phyloP scores from a whole-genome alignment of 1,139 yeast genomes.

The Hyphopichia wangnamkhiaoensis region DNA sequence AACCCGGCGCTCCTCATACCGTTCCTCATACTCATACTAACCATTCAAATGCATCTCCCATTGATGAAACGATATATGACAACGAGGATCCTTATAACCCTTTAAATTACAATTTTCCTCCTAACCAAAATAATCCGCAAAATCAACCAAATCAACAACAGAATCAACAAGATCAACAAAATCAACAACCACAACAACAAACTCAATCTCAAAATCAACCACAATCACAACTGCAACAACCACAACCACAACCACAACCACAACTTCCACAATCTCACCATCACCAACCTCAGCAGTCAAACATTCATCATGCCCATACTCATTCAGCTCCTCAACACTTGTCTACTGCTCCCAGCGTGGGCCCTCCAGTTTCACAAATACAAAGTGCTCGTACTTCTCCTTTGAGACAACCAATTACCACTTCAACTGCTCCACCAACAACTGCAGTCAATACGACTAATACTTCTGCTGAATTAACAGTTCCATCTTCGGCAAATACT shows the following conservation, averaged over 20 bases:
- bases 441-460: conserved; percentile 1
- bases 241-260: neutral
- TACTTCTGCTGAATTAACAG: neutral
- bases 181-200: neutral
- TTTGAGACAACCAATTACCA: conserved; percentile 4
- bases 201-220: neutral
- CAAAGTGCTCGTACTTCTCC: conserved; percentile 10
- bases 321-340: conserved; percentile 1
- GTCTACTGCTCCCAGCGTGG: conserved; percentile 1
- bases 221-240: neutral
- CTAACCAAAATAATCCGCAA: neutral
- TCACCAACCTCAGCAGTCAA: neutral
- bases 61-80: conserved; percentile 7
- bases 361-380: neutral
- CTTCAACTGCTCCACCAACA: conserved; percentile 2
- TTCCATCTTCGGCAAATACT: neutral
- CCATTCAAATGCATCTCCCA: conserved; percentile 5
- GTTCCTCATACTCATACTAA: conserved; percentile 2
- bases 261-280: neutral
- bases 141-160: neutral
- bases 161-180: conserved; percentile 1
- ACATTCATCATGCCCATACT: conserved; percentile 1
- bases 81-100: conserved; percentile 7
- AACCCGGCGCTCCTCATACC: conserved; percentile 4
- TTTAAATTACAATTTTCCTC: conserved; percentile 10